Evolutionary conservation across 495 filamentous ascomycete genomes (phyloP).

Genomic region (Sabuloglossum arenarium): DNA sequence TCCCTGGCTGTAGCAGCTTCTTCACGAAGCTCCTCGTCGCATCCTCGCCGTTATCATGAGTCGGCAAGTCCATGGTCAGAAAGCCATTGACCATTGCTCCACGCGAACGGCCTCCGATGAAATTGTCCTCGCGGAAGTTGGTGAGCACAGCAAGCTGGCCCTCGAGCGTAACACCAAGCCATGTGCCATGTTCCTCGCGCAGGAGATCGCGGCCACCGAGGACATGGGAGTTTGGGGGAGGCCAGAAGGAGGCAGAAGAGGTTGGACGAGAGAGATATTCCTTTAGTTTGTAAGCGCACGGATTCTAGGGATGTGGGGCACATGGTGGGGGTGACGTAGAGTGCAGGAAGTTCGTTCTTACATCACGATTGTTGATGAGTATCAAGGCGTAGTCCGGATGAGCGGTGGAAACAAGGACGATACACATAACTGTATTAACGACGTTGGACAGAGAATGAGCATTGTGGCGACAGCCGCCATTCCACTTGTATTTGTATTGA

Average conservation of each 20-base stretch:
- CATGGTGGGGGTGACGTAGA: neutral
- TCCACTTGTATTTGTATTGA: too few relatives aligned
- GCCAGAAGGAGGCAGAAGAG: conserved; percentile 68
- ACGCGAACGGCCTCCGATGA: conserved; percentile 44
- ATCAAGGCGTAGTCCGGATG: conserved; percentile 84
- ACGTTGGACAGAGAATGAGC: too few relatives aligned
- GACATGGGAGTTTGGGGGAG: conserved; percentile 32
- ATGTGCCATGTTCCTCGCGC: conserved; percentile 54
- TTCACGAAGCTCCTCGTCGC: conserved; percentile 45
- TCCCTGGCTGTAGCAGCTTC: conserved; percentile 34
- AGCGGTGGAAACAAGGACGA: conserved; percentile 69
- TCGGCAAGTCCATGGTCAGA: conserved; percentile 29
- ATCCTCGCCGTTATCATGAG: conserved; percentile 1
- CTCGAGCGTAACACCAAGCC: conserved; percentile 72
- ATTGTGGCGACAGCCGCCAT: too few relatives aligned
- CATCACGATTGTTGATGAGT: conserved; percentile 84
- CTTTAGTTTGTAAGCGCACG: conserved; percentile 14
- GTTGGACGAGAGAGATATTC: conserved; percentile 86
- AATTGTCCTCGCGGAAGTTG: conserved; percentile 70
- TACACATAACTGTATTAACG: conserved; percentile 46
- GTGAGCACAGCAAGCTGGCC: conserved; percentile 82
- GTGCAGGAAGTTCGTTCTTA: neutral
- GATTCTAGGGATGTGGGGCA: neutral
- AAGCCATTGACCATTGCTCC: conserved; percentile 78
- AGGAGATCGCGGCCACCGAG: conserved; percentile 50